Evolutionary conservation across 1,284 basidiomycete species (phyloP).

Genomic region (Irpex rosettiformis): DNA sequence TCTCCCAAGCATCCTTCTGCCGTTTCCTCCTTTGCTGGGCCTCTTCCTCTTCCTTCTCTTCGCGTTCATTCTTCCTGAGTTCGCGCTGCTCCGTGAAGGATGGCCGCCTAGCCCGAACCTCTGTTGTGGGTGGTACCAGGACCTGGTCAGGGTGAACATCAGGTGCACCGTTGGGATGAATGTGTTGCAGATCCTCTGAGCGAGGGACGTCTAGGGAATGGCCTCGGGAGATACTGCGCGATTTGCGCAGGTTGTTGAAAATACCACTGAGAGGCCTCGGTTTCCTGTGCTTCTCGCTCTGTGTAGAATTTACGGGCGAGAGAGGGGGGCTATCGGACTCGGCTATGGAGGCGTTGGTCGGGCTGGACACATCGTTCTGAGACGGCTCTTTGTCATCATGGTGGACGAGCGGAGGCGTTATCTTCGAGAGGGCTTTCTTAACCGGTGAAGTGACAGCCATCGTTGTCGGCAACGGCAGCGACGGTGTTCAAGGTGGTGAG

Average conservation of each 20-base stretch:
- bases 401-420: conserved; percentile 15
- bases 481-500: neutral
- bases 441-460: conserved; percentile 11
- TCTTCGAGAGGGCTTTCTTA: conserved; percentile 19
- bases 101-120: conserved; percentile 5
- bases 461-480: neutral
- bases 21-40: conserved; percentile 30
- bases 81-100: conserved; percentile 28
- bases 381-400: conserved; percentile 11
- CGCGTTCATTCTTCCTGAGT: conserved; percentile 21
- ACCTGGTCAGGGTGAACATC: conserved; percentile 13
- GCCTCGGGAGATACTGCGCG: conserved; percentile 8
- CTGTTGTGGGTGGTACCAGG: conserved; percentile 4
- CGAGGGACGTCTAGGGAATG: conserved; percentile 7
- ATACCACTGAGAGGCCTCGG: conserved; percentile 7
- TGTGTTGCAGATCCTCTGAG: conserved; percentile 13
- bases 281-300: neutral
- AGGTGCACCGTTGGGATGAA: conserved; percentile 15
- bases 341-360: conserved; percentile 2
- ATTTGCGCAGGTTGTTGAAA: conserved; percentile 10
- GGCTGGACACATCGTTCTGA: conserved; percentile 8
- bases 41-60: conserved; percentile 23
- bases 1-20: conserved; percentile 45
- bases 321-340: neutral
- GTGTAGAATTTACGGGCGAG: conserved; percentile 1